A percentile compares a stretch with the other conserved stretches of the same genome.
Conservation (phyloP, 345 rosid species). For the Bruguiera gymnorhiza region DNA sequence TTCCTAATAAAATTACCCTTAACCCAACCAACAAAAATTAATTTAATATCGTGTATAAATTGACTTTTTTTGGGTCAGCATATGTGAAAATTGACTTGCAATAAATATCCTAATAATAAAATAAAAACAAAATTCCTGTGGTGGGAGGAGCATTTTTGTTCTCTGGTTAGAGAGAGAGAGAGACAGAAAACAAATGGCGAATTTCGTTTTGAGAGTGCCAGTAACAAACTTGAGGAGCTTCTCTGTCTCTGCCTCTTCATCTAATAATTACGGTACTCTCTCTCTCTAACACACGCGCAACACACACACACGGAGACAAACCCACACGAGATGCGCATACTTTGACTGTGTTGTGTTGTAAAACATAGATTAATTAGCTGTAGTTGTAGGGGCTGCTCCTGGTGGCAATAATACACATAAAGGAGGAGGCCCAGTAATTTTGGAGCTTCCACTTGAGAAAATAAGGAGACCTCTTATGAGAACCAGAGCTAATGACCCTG, state of each 20-base stretch:
- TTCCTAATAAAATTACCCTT: no score
- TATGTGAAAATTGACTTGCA: no score
- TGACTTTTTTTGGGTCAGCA: no score
- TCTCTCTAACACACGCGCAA: background rate
- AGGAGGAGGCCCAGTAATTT: constrained; percentile 53
- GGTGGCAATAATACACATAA: constrained; percentile 16
- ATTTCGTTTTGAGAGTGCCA: constrained; percentile 45
- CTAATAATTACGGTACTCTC: constrained; percentile 40
- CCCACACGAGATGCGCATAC: no score
- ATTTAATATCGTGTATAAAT: no score
- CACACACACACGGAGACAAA: no score
- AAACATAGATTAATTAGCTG: background rate
- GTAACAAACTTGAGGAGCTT: constrained; percentile 39
- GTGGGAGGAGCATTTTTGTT: no score
- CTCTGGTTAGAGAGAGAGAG: background rate
- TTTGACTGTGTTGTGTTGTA: background rate
- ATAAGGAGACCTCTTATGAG: constrained; percentile 81
- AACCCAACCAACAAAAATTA: no score
- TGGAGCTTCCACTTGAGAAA: constrained; percentile 72
- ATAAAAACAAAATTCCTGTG: no score
- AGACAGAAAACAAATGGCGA: constrained; percentile 46
- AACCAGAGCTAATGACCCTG: constrained; percentile 78
- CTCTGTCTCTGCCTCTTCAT: constrained; percentile 57
- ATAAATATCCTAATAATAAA: no score
- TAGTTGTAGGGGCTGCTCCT: constrained; percentile 31